A percentile compares a stretch with the other conserved stretches of the same genome.
Conservation (phyloP, 2,329 filamentous ascomycete genomes). For the Juglanconis oblonga region DNA sequence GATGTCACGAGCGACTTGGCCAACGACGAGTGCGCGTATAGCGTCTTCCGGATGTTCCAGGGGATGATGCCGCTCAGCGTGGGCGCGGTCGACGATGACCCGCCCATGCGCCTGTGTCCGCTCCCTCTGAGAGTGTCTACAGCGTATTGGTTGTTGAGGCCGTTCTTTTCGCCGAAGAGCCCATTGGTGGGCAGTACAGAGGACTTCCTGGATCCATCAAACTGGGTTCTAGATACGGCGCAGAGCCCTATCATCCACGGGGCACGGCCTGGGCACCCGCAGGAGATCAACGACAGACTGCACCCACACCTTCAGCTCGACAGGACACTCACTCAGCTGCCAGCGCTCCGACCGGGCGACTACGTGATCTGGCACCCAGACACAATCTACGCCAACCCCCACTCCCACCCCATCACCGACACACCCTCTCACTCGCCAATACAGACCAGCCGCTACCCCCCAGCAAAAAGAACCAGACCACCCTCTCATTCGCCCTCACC, state of each 20-base stretch:
- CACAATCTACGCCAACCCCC: constrained; percentile 60
- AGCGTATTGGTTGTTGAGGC: constrained; percentile 73
- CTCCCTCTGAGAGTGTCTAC: constrained; percentile 65
- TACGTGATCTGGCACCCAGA: constrained; percentile 76
- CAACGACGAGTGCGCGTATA: constrained; percentile 68
- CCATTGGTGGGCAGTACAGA: neutral
- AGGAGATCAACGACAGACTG: constrained; percentile 65
- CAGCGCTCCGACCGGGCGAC: constrained; percentile 67
- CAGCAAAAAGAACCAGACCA: neutral
- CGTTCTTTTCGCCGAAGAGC: constrained; percentile 51
- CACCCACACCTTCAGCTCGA: constrained; percentile 71
- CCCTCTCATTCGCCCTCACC: neutral
- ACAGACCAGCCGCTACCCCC: neutral
- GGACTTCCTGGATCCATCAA: constrained; percentile 7
- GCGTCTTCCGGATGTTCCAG: constrained; percentile 75
- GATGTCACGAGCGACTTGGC: constrained; percentile 67
- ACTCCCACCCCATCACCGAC: constrained; percentile 24
- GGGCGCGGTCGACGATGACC: constrained; percentile 67
- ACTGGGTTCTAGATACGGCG: constrained; percentile 14
- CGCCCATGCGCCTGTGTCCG: constrained; percentile 66
- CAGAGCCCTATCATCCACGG: constrained; percentile 62
- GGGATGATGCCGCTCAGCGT: constrained; percentile 69
- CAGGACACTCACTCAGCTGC: constrained; percentile 67
- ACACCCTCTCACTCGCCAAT: constrained; percentile 16
- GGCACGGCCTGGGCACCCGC: constrained; percentile 64